Base-by-base conservation (phyloP, 1,284 basidiomycete genomes). In the Coniferiporia sulphurascens region DNA sequence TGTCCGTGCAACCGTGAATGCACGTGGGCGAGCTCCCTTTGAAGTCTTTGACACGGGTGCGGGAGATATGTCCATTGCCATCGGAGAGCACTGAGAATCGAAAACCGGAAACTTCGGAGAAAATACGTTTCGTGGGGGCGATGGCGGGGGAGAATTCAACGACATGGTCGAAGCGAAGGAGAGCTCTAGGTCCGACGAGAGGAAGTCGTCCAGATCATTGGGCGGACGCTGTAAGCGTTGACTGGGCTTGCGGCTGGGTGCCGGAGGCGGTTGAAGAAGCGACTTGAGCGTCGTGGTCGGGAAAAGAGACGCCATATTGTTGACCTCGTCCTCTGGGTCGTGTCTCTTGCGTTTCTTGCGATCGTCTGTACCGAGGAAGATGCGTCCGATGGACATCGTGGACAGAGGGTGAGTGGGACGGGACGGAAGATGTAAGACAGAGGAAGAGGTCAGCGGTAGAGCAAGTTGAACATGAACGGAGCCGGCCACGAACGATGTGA, bases 81-180 rank as follows among this genome's bases (percentile, higher is more conserved):
- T 69, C 19, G 57, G 61, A 10, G 65, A 53, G 52, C 44, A 32
- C 52, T 50, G 27, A 32, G 48, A 36, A 27, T 45, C 36, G 27
- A 17, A 38, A 17, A 55, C 36, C n/a, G 38, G 52, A 36, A 61
- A 44, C 34, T 22, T 51, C 19, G 45, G 27, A 48, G 48, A 48
- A 52, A 57, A n/a, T 13, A 45, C 34, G 17, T 27, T 48, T 72
- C 41, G 83, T 79, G 38, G 77, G 72, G 34, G 77, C 66, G 58
- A 85, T 70, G 49, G 73, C 9, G 81, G 76, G 41, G 89, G 86
- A 27, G 88, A 89, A 67, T 87, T 79, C 49, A 91, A 74, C 6
- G 89, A 91, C 71, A 91, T 85, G 63, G 80, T 88, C 32, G 88
- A 89, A 12, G 87, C 87, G 68, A 91, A 91, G 15, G 89, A 91